Base-by-base conservation (phyloP, 495 filamentous ascomycete species). In the Lasiosphaeria hispida region DNA sequence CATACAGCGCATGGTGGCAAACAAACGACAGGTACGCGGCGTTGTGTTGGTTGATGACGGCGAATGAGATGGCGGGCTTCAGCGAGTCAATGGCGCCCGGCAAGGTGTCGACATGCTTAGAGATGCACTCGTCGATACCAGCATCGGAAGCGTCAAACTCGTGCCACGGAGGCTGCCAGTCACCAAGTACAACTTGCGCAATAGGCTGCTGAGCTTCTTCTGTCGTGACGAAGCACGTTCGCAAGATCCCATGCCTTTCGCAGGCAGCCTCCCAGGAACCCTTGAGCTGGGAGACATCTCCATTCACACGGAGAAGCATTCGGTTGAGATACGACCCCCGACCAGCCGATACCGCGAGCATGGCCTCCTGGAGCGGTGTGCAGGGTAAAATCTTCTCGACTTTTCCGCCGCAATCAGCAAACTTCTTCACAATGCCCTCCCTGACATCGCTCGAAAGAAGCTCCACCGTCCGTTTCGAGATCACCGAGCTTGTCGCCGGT, bases 311-410 rank as follows among this genome's bases (percentile, higher is more conserved):
- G 38, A 80, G 72, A 7, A 79, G 58, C 68, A 75, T 77, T 17
- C 66, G 71, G 55, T 80, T 80, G 41, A 65, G 67, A 51, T 80
- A 79, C 10, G 68, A 62, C 39, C 66, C 68, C 18, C 62, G 59
- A 7, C 67, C 74, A 3, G 61, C 43, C 7, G 77, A 75, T n/a
- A 77, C 73, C 11, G 80, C 83, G 7, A 95, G 75, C 88, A 93
- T 94, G 8, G 84, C 86, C 69, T 92, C 87, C 63, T 95, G 90
- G 1, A 95, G 69, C 2, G 90, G 87, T 3, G 90, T 92, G 62
- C 90, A 94, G 18, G 90, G 90, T 11, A 90, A 71, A 23, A 94
- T 76, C 19, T 68, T 70, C 42, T 81, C 62, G 6, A 88, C 74
- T 0, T 55, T 50, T 11, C 66, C 64, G 3, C 75, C 75, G 7